phyloP scores from a whole-genome alignment of 192 early-diverging fungal species.

The Linnemannia zychae region DNA sequence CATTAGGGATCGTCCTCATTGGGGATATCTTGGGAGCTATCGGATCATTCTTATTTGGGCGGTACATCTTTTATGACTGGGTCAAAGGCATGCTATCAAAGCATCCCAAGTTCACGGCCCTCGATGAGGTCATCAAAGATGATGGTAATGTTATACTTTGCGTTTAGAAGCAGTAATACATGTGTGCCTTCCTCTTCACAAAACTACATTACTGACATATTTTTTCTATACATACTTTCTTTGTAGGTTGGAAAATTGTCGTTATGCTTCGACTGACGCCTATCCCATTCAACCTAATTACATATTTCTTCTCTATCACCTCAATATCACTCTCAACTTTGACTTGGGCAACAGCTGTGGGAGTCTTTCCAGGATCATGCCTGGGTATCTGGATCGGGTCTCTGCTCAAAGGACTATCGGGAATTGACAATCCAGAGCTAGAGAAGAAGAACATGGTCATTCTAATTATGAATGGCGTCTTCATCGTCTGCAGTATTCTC shows the following conservation, averaged over 20 bases:
- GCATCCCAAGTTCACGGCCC: constrained; percentile 48
- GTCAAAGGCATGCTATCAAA: constrained; percentile 55
- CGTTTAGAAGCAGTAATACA: no score
- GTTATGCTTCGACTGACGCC: constrained; percentile 61
- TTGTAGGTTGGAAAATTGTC: constrained; percentile 62
- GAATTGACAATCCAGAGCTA: constrained; percentile 59
- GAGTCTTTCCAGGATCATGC: constrained; percentile 60
- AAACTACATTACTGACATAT: not conserved
- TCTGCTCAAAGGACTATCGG: constrained; percentile 56
- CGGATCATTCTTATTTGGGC: constrained; percentile 59
- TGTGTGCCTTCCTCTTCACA: not conserved
- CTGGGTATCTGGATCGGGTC: constrained; percentile 63
- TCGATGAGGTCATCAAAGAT: constrained; percentile 59
- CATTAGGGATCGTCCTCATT: constrained; percentile 43
- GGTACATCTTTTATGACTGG: constrained; percentile 62
- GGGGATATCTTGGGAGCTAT: constrained; percentile 57
- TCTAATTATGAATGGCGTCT: constrained; percentile 56
- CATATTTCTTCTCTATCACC: constrained; percentile 61
- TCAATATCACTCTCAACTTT: constrained; percentile 52
- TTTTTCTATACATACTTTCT: not conserved
- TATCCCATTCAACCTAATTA: constrained; percentile 61
- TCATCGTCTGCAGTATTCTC: constrained; percentile 58
- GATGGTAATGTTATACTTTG: constrained; percentile 44
- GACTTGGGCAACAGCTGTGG: constrained; percentile 52
- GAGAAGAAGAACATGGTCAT: constrained; percentile 58